A percentile compares a stretch with the other conserved stretches of the same genome.
phyloP scores from a whole-genome alignment of 441 rosid species.

The Eruca vesicaria region DNA sequence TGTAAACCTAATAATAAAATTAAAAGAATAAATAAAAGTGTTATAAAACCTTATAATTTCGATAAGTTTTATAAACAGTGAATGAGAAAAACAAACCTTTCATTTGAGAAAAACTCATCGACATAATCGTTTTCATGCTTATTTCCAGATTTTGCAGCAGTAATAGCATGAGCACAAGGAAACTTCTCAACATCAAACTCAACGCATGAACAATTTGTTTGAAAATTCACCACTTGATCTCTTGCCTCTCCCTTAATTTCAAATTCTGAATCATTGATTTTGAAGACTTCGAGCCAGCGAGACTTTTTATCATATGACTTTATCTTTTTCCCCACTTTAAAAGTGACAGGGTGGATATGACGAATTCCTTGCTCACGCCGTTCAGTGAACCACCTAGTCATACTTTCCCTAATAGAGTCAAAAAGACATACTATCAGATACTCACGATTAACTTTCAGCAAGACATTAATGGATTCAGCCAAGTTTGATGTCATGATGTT shows the following conservation, averaged over 20 bases:
- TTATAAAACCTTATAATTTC: too few species aligned
- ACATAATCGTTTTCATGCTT: neutral
- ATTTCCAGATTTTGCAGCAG: too few species aligned
- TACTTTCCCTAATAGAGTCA: neutral
- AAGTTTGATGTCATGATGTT: neutral
- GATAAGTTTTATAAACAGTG: too few species aligned
- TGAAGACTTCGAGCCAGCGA: neutral
- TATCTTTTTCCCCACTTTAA: neutral
- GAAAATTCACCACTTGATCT: too few species aligned
- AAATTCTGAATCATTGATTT: neutral
- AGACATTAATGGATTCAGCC: neutral
- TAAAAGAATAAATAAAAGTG: too few species aligned
- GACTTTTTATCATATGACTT: neutral
- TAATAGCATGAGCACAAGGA: too few species aligned
- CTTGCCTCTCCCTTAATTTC: too few species aligned
- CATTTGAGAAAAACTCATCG: neutral
- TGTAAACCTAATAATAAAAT: too few species aligned
- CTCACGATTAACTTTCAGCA: neutral
- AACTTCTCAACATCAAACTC: too few species aligned
- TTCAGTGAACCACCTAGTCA: neutral
- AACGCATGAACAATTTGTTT: too few species aligned
- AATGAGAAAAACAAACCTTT: neutral
- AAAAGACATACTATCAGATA: neutral
- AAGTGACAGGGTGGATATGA: neutral
- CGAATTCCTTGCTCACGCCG: neutral